Base-by-base conservation (phyloP, 345 rosid species). In the Tarenaya hassleriana region DNA sequence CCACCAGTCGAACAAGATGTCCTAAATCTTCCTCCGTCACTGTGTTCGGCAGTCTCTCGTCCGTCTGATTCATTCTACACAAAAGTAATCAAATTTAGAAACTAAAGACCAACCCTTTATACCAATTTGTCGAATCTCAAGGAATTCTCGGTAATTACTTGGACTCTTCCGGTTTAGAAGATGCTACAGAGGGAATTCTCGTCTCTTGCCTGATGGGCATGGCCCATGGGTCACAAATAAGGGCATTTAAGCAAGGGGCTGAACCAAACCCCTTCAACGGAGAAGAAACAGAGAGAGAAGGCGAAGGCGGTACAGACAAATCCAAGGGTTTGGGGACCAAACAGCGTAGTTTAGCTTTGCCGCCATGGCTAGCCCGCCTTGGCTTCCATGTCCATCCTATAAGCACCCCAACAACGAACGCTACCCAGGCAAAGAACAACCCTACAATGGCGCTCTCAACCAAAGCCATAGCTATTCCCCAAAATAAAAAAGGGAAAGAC, bases 341-440 rank as follows among this genome's bases (percentile, higher is more conserved):
- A 47, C 50, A 71, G 31, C 21, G 27, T 18, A 70, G 37, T 41
- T 64, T 70, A 10, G 35, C 51, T 32, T 54, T 63, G 5, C 41
- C 16, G 12, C 35, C 24, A 18, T 18, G 35, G 51, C 29, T 33
- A 12, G 16, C 86, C 83, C 80, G 78, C 53, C 54, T 75, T 11
- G 91, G 86, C 67, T 72, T 83, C 95, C 91, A 86, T 4, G 54
- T 18, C 88, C 88, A 82, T 31, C 91, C 88, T 10, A 86, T 41
- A 6, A 75, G 10, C 35, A 82, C 50, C 3, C 95, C 95, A 29
- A 75, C 50, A 1, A 78, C 61, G 57, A 86, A 80, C 7, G 83
- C 77, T 46, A 80, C n/a, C 74, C 83, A 74, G 1, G 80, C 61
- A 3, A 44, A 27, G 42, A 58, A 55, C 33, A 63, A 11, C 48